Base-by-base conservation (phyloP, 805 yeast genomes). In the Pichia insulana region DNA sequence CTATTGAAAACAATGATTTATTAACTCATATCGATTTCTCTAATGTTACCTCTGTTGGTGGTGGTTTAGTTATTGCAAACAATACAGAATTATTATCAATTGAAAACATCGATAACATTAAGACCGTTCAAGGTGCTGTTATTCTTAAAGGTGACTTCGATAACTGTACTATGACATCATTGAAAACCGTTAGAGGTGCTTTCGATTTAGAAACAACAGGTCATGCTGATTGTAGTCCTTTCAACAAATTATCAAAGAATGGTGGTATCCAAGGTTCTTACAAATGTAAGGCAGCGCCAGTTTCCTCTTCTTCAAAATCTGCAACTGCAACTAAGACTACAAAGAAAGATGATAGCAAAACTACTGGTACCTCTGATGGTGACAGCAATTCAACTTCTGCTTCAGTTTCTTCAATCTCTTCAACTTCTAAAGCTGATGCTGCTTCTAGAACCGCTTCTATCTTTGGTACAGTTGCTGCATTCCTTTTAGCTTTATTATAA, bases 191-290 rank as follows among this genome's bases (percentile, higher is more conserved):
- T 57, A 77, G 78, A 63, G 98, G 98, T 77, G 96, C 95, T 66
- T 94, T 89, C 69, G 69, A 70, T 59, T 73, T 92, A 60, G 82
- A 81, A 62, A 74, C 96, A 47, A 54, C 61, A 34, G 83, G 85
- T 62, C 81, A 83, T 58, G 79, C 86, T 68, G 78, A 87, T 68
- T 92, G 98, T 78, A 63, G 72, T 49, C 70, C 73, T 42, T 86
- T 89, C 71, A 75, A 83, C 64, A 57, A 65, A 42, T 75, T 86
- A 62, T 80, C 85, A 74, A 65, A 69, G 59, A 72, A 74, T 56
- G 94, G 95, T 68, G 84, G 74, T 63, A 80, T 92, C 66, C 87
- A 80, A 70, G 98, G 98, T 77, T 87, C 86, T 72, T 89, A 78
- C 72, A 73, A 66, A 57, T 84, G 94, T 71, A 72, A 73, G 55